A percentile compares a stretch with the other conserved stretches of the same genome.
These are phyloP conservation scores for Trichoderma asperelloides DNA, from an alignment of 495 filamentous ascomycete genomes.

Conservation along the genomic window DNA sequence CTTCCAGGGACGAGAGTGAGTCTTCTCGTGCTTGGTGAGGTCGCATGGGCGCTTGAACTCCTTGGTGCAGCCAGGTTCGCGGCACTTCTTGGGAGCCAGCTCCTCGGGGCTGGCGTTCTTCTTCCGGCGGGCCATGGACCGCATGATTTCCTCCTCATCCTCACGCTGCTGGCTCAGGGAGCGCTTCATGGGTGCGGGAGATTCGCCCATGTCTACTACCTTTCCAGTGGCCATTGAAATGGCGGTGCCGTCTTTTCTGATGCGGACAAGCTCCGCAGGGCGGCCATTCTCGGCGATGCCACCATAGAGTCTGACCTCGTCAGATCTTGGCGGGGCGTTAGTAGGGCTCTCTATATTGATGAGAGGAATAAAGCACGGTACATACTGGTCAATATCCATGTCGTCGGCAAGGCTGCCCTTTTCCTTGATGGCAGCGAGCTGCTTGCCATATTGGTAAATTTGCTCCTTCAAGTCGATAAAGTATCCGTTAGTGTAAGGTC, in stretches of 20 bases:
- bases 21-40: slow-evolving; percentile 93
- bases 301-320: slow-evolving; percentile 62
- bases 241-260: slow-evolving; percentile 64
- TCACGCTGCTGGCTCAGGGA: slow-evolving; percentile 47
- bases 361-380: slow-evolving; percentile 5
- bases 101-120: slow-evolving; percentile 67
- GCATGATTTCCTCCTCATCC: slow-evolving; percentile 67
- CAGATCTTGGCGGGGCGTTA: slow-evolving; percentile 26
- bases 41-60: slow-evolving; percentile 90
- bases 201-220: slow-evolving; percentile 37
- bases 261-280: slow-evolving; percentile 66
- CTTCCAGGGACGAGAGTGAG: slow-evolving; percentile 92
- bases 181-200: slow-evolving; percentile 48
- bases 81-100: slow-evolving; percentile 62
- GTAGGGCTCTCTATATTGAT: slow-evolving; percentile 22
- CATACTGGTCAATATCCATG: slow-evolving; percentile 48
- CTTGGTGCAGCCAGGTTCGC: slow-evolving; percentile 64
- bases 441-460: slow-evolving; percentile 62
- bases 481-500: slow-evolving; percentile 84
- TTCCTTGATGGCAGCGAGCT: slow-evolving; percentile 43
- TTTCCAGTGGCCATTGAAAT: slow-evolving; percentile 62
- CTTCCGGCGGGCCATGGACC: slow-evolving; percentile 85
- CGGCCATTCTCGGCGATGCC: slow-evolving; percentile 69
- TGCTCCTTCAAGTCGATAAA: slow-evolving; percentile 90
- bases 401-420: slow-evolving; percentile 35